phyloP scores from a whole-genome alignment of 1,139 yeast genomes.

The Kurtzmaniella natalensis region DNA sequence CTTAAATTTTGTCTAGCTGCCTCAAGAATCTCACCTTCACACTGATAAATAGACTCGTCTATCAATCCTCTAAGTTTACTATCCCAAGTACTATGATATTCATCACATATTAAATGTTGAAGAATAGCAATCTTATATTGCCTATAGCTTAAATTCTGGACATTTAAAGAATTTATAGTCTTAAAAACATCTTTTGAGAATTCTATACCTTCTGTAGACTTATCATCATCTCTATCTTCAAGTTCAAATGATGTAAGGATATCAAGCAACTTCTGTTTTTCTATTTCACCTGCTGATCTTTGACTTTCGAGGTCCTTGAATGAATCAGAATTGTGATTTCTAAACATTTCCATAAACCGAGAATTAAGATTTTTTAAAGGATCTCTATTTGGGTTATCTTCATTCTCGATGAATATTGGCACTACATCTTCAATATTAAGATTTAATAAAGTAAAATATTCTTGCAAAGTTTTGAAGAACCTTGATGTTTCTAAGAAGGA shows the following conservation, averaged over 20 bases:
- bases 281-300: conserved; percentile 22
- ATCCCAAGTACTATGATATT: conserved; percentile 19
- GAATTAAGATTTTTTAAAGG: neutral
- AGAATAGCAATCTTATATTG: neutral
- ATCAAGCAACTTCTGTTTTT: conserved; percentile 32
- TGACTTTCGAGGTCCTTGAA: neutral
- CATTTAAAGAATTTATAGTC: conserved; percentile 28
- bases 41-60: conserved; percentile 32
- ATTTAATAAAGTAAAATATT: conserved; percentile 10
- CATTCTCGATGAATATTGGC: conserved; percentile 8
- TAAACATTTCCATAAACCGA: conserved; percentile 14
- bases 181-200: conserved; percentile 15
- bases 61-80: conserved; percentile 18
- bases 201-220: conserved; percentile 14
- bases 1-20: conserved; percentile 5
- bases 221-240: conserved; percentile 7
- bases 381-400: neutral
- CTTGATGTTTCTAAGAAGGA: conserved; percentile 23
- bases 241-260: conserved; percentile 32
- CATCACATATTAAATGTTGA: neutral
- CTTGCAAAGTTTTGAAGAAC: conserved; percentile 20
- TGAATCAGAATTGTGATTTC: neutral
- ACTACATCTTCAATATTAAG: conserved; percentile 17
- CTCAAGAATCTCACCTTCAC: conserved; percentile 19
- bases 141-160: conserved; percentile 16